These are phyloP conservation scores for Blastomyces gilchristii DNA, from an alignment of 2,329 filamentous ascomycete genomes.

Conservation along the genomic window DNA sequence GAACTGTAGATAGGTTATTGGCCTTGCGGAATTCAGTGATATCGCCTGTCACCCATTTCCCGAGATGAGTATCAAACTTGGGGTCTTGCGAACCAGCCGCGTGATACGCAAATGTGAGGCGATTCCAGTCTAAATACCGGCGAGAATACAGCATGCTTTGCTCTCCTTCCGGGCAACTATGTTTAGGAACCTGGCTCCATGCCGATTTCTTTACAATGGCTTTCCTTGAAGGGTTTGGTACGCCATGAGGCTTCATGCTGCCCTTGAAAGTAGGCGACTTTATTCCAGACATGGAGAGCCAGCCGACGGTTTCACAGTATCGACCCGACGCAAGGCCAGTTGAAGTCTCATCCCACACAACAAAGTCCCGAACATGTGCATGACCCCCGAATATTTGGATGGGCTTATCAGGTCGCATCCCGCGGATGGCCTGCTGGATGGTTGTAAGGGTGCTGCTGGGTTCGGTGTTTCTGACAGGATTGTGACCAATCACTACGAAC, in stretches of 20 bases:
- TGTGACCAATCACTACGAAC: conserved; percentile 56
- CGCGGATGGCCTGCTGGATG: conserved; percentile 51
- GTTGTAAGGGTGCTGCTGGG: conserved; percentile 36
- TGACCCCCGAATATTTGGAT: conserved; percentile 58
- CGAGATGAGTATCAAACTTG: conserved; percentile 43
- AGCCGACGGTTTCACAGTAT: conserved; percentile 60
- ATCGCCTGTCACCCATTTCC: conserved; percentile 38
- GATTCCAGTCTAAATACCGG: conserved; percentile 59
- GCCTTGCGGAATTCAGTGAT: conserved; percentile 44
- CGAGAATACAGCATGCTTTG: conserved; percentile 39
- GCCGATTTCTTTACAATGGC: conserved; percentile 19
- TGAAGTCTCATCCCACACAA: conserved; percentile 51
- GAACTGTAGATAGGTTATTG: conserved; percentile 47
- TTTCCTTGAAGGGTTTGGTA: conserved; percentile 34
- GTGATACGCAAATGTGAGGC: conserved; percentile 55
- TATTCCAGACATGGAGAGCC: conserved; percentile 55
- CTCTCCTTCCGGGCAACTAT: conserved; percentile 7
- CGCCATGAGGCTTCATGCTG: conserved; percentile 31
- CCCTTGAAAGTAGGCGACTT: conserved; percentile 38
- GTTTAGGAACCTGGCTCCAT: neutral
- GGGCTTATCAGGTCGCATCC: conserved; percentile 46
- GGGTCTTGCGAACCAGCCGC: conserved; percentile 40
- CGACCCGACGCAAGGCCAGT: conserved; percentile 54
- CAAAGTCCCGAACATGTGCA: conserved; percentile 55
- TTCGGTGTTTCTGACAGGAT: conserved; percentile 42